A percentile compares a stretch with the other conserved stretches of the same genome.
Evolutionary conservation across 2,329 filamentous ascomycete genomes (phyloP).

Genomic region (Ambrosiella xylebori): DNA sequence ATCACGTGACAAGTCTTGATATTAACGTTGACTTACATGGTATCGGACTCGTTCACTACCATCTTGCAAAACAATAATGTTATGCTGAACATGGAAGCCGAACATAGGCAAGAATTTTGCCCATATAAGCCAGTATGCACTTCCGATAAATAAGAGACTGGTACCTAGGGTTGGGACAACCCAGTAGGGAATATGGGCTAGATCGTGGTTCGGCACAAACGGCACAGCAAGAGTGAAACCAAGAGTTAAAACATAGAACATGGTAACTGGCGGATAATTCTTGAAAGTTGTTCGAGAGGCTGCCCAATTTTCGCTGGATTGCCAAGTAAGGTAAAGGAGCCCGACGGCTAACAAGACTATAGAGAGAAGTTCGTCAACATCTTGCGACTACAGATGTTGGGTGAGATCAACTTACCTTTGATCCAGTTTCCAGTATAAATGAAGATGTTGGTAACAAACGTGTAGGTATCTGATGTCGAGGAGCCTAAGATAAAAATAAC

Average conservation of each 20-base stretch:
- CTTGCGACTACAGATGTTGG: slow-evolving; percentile 27
- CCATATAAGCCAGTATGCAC: slow-evolving; percentile 36
- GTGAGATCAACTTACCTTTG: slow-evolving; percentile 40
- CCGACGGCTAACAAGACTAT: slow-evolving; percentile 39
- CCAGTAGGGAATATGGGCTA: slow-evolving; percentile 37
- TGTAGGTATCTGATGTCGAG: slow-evolving; percentile 6
- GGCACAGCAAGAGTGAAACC: slow-evolving; percentile 35
- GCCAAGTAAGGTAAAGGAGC: slow-evolving; percentile 34
- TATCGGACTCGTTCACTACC: slow-evolving; percentile 10
- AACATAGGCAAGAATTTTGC: slow-evolving; percentile 28
- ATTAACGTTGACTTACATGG: slow-evolving; percentile 3
- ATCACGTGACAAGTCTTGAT: background rate
- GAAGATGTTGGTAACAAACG: slow-evolving; percentile 10
- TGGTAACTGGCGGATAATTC: slow-evolving; percentile 24
- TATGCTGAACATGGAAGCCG: slow-evolving; percentile 9
- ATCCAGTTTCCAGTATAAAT: slow-evolving; percentile 36
- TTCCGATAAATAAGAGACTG: slow-evolving; percentile 32
- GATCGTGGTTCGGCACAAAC: slow-evolving; percentile 34
- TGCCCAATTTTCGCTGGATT: slow-evolving; percentile 33
- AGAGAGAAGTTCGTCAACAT: slow-evolving; percentile 22
- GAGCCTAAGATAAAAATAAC: slow-evolving; percentile 5
- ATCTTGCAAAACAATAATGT: slow-evolving; percentile 3
- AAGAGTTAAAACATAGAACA: slow-evolving; percentile 34
- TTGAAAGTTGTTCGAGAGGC: slow-evolving; percentile 33
- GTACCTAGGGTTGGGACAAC: slow-evolving; percentile 38